Evolutionary conservation across 2,329 filamentous ascomycete genomes (phyloP).

Genomic region (Grosmannia huntii): DNA sequence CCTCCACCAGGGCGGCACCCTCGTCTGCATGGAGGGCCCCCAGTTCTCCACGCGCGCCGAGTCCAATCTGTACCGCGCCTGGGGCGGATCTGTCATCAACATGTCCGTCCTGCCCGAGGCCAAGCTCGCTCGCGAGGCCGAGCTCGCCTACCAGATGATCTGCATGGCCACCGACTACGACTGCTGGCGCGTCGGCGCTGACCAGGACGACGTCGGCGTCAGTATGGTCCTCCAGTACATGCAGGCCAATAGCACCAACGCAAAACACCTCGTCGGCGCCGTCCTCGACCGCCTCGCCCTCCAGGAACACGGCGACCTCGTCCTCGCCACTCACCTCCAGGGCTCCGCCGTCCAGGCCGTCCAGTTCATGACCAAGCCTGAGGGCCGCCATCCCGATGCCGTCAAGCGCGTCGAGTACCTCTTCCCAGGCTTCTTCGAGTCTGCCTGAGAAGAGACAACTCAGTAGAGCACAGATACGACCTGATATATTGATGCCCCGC

Average conservation of each 20-base stretch:
- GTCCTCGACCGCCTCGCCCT: constrained; percentile 78
- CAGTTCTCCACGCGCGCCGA: constrained; percentile 96
- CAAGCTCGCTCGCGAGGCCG: constrained; percentile 90
- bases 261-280: constrained; percentile 68
- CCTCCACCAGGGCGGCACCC: constrained; percentile 70
- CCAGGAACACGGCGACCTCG: constrained; percentile 61
- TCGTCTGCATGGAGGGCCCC: constrained; percentile 98
- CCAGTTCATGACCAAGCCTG: constrained; percentile 67
- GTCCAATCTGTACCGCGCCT: constrained; percentile 85
- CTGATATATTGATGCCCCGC: no score
- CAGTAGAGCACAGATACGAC: no score
- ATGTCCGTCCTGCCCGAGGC: constrained; percentile 94
- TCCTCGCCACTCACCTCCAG: constrained; percentile 70
- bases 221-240: constrained; percentile 97
- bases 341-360: constrained; percentile 67
- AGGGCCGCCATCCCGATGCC: constrained; percentile 60
- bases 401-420: constrained; percentile 73
- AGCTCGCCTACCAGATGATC: constrained; percentile 95
- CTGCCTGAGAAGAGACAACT: not conserved
- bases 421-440: constrained; percentile 64
- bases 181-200: constrained; percentile 78
- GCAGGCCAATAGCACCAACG: constrained; percentile 84
- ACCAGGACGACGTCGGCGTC: constrained; percentile 75
- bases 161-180: constrained; percentile 99
- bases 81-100: constrained; percentile 94